Evolutionary conservation across 2,329 filamentous ascomycete species (phyloP), one percentile per base, ranked within the genome.

Genomic region (Colletotrichum incanum): DNA sequence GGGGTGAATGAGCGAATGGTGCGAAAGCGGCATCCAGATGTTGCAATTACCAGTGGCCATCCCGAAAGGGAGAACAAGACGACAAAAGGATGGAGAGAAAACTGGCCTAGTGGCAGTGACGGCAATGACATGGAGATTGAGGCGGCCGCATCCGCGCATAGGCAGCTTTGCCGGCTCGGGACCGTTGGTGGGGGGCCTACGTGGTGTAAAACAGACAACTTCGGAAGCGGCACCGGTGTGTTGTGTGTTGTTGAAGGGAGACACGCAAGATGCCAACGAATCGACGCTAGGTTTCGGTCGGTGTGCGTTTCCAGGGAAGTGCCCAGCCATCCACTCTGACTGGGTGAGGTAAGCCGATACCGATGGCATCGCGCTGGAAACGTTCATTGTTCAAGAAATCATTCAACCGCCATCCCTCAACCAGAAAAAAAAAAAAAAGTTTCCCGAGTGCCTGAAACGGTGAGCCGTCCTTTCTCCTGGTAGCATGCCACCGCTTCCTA

Each of bases 131-230:
- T 8, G 12, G 18, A 45, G 43, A 45, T 20, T 20, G 43, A 45
- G 43, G 20, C 18, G 34, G n/a, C 47, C 60, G 41, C 39, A 52
- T 41, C 52, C 63, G 58, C 58, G 41, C 41, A 34, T 59, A 50
- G 66, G 20, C 39, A 49, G 47, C 43, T 67, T 58, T 72, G 18
- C 69, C 69, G 69, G 55, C 50, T 72, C 69, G 69, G 69, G 65
- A 72, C 69, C 69, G 67, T 39, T 49, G 28, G 52, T 47, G 55
- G 56, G 11, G 39, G 59, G 23, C 26, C 23, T 49, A 49, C 45
- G 52, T 31, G 52, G 37, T 52, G 23, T 26, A 52, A 26, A 28
- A 16, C 49, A 61, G 43, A 23, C 28, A 8, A 37, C 54, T 23
- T 56, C 47, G 58, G 58, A 52, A 67, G 56, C 45, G 65, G 64